Evolutionary conservation across 768 basidiomycete species (phyloP).

Genomic region (Agaricus sinodeliciosus): DNA sequence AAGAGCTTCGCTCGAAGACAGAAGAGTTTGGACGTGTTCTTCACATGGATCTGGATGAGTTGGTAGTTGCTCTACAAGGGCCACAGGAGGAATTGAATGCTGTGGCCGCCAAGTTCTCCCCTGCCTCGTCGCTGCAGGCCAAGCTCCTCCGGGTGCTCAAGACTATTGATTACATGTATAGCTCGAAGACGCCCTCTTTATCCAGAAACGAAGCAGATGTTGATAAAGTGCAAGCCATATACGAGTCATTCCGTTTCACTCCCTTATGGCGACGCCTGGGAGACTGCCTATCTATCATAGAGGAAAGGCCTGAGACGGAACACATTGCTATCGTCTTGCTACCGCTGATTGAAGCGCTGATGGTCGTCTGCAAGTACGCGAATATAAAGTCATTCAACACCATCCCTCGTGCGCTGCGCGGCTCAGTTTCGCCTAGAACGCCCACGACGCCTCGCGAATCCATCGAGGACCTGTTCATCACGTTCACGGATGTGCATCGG

Average conservation of each 20-base stretch:
- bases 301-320: conserved; percentile 71
- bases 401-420: conserved; percentile 47
- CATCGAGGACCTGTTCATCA: conserved; percentile 87
- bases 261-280: conserved; percentile 85
- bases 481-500: conserved; percentile 89
- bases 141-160: conserved; percentile 93
- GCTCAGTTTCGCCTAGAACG: conserved; percentile 63
- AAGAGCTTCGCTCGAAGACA: conserved; percentile 80
- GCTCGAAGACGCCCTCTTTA: conserved; percentile 41
- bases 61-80: conserved; percentile 55
- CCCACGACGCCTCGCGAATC: conserved; percentile 65
- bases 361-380: conserved; percentile 98
- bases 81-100: conserved; percentile 54
- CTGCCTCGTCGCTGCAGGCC: conserved; percentile 93
- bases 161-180: conserved; percentile 96
- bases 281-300: conserved; percentile 81
- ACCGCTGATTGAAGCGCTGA: conserved; percentile 91
- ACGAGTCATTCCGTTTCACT: conserved; percentile 87
- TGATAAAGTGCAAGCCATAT: conserved; percentile 83
- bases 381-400: conserved; percentile 52
- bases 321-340: conserved; percentile 90
- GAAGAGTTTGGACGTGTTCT: conserved; percentile 82
- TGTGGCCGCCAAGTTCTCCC: conserved; percentile 85
- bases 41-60: conserved; percentile 69
- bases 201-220: conserved; percentile 38